Evolutionary conservation across 1,284 basidiomycete species (phyloP), one percentile per base, ranked within the genome.

Genomic region (Neonothopanus nambi): DNA sequence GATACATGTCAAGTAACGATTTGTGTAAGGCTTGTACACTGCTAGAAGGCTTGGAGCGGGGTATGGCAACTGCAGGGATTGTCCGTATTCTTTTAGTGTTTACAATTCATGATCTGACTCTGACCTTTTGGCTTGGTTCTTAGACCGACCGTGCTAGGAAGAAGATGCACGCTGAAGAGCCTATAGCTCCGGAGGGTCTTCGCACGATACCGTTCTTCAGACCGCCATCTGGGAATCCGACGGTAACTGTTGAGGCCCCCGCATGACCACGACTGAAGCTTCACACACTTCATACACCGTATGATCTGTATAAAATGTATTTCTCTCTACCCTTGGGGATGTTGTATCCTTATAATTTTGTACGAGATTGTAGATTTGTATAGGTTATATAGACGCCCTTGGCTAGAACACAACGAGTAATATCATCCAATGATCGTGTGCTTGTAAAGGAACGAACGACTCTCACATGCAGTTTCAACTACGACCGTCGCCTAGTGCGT

Each of bases 21-120:
- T 70, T 98, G 15, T 97, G 95, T 68, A 96, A 97, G 72, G 95
- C 95, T 0, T 98, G 95, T 61, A 91, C 88, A 0, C 72, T 97
- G 17, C 75, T 98, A 0, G 92, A 97, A 67, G 91, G 93, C 8
- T 75, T 98, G n/a, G 94, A 97, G 68, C 79, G 87, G 42, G 93
- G 93, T 3, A 79, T 91, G 69, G 87, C 81, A 0, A 74, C 69
- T 54, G 79, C 82, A 30, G 83, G 78, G 12, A 81, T 84, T 42
- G 92, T 93, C 65, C 65, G 89, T 78, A 13, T 45, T 12, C 15
- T 21, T 23, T 51, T n/a, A n/a, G 17, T 6, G 42, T 20, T 4
- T 3, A 42, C 5, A 13, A n/a, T n/a, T n/a, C n/a, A n/a, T 12
- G 8, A 5, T 11, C 20, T 23, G 21, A 23, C 23, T 8, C 23